These are phyloP conservation scores for Russula virescens DNA, from an alignment of 768 basidiomycete genomes.

Conservation along the genomic window DNA sequence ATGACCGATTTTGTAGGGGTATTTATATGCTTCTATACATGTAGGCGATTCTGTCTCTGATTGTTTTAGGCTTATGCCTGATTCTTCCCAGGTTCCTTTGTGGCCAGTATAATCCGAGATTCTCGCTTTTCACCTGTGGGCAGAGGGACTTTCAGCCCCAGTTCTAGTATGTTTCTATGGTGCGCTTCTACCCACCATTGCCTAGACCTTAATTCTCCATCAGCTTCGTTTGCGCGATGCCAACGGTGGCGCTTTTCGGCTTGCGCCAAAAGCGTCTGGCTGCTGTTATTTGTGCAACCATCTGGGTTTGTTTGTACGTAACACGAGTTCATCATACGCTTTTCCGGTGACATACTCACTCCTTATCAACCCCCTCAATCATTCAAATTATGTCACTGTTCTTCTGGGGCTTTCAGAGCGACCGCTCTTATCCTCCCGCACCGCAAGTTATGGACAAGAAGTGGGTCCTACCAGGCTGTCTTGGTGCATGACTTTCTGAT, in stretches of 20 bases:
- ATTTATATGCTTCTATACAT: conserved; percentile 54
- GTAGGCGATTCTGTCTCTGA: conserved; percentile 25
- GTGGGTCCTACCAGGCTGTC: conserved; percentile 29
- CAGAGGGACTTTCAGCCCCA: conserved; percentile 37
- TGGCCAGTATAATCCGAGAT: conserved; percentile 34
- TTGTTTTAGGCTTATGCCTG: too few species aligned
- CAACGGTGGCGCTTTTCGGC: conserved; percentile 69
- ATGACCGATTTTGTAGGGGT: conserved; percentile 37
- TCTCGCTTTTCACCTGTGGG: conserved; percentile 38
- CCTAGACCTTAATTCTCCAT: background rate
- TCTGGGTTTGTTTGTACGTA: conserved; percentile 39
- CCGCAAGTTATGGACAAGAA: conserved; percentile 33
- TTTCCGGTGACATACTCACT: background rate
- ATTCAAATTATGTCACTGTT: conserved; percentile 35
- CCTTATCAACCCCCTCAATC: conserved; percentile 22
- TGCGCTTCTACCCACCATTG: conserved; percentile 16
- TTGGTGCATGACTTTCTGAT: conserved; percentile 10
- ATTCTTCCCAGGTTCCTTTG: conserved; percentile 36
- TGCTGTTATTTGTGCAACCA: conserved; percentile 52
- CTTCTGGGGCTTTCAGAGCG: conserved; percentile 32
- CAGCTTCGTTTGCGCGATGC: conserved; percentile 37
- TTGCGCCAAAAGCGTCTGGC: conserved; percentile 60
- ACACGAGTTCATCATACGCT: too few species aligned
- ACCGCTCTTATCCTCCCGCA: conserved; percentile 37
- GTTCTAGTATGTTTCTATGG: conserved; percentile 31